These are phyloP conservation scores for Cytidiella melzeri DNA, from an alignment of 768 basidiomycete species.

Conservation along the genomic window DNA sequence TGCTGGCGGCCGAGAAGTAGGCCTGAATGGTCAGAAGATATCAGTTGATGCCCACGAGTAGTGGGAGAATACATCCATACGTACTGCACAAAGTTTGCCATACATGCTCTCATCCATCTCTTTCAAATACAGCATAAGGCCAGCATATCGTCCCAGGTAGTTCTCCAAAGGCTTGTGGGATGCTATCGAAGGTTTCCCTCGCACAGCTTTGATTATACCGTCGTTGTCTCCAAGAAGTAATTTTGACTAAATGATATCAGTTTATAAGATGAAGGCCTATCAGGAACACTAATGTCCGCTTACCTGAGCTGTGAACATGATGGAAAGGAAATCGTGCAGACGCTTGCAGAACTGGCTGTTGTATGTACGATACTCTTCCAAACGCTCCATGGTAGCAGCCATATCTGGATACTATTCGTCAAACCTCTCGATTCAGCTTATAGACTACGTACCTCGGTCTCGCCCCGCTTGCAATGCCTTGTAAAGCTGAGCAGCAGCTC, in stretches of 20 bases:
- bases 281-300: no score
- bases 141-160: conserved; percentile 84
- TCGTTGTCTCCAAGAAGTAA: conserved; percentile 57
- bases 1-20: conserved; percentile 84
- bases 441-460: conserved; percentile 72
- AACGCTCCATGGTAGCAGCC: conserved; percentile 93
- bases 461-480: conserved; percentile 87
- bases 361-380: conserved; percentile 86
- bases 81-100: conserved; percentile 82
- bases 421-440: neutral
- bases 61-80: conserved; percentile 31
- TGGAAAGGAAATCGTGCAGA: conserved; percentile 79
- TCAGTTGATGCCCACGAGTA: neutral
- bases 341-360: conserved; percentile 93
- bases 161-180: conserved; percentile 73
- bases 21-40: conserved; percentile 42
- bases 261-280: no score
- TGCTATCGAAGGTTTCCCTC: conserved; percentile 42
- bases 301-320: conserved; percentile 90
- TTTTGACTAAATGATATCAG: conserved; percentile 43
- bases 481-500: conserved; percentile 83
- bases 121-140: conserved; percentile 86
- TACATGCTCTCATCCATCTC: conserved; percentile 94
- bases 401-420: conserved; percentile 52
- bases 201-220: conserved; percentile 43